A percentile compares a stretch with the other conserved stretches of the same genome.
phyloP scores from a whole-genome alignment of 2,329 filamentous ascomycete genomes.

The Macroventuria anomochaeta region DNA sequence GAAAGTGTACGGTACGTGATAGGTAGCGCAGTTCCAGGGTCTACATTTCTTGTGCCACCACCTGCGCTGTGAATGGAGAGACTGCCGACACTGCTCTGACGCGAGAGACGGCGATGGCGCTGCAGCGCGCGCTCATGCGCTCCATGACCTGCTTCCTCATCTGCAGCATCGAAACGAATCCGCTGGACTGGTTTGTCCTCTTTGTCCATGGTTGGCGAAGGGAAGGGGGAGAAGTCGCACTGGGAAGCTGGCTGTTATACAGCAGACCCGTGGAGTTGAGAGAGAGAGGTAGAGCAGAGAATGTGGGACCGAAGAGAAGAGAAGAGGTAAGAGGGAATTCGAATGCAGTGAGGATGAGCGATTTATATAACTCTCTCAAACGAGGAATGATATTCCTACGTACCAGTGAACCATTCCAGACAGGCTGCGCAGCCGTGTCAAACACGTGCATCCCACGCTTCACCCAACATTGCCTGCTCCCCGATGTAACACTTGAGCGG shows the following conservation, averaged over 20 bases:
- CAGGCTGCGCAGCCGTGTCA: constrained; percentile 1
- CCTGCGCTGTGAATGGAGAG: constrained; percentile 44
- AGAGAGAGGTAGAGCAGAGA: constrained; percentile 6
- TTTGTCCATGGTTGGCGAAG: constrained; percentile 31
- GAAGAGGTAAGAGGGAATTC: constrained; percentile 10
- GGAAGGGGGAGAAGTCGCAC: neutral
- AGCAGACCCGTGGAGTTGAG: constrained; percentile 15
- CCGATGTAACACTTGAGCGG: neutral
- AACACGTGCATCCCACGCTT: constrained; percentile 8
- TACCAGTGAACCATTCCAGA: constrained; percentile 4
- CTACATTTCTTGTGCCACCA: constrained; percentile 45
- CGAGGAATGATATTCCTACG: constrained; percentile 9
- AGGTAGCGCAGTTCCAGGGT: constrained; percentile 52
- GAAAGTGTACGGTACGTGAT: constrained; percentile 55
- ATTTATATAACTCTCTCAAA: constrained; percentile 16
- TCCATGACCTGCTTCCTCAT: constrained; percentile 45
- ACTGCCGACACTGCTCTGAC: constrained; percentile 47
- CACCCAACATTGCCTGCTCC: neutral
- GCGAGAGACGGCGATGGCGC: constrained; percentile 24
- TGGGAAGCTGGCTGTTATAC: constrained; percentile 16
- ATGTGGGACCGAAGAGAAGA: constrained; percentile 8
- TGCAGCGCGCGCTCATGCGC: constrained; percentile 29
- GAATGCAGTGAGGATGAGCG: constrained; percentile 8
- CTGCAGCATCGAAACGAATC: constrained; percentile 31
- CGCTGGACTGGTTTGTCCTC: constrained; percentile 32